phyloP scores from a whole-genome alignment of 2,329 filamentous ascomycete genomes.

The Diaporthe sp. region DNA sequence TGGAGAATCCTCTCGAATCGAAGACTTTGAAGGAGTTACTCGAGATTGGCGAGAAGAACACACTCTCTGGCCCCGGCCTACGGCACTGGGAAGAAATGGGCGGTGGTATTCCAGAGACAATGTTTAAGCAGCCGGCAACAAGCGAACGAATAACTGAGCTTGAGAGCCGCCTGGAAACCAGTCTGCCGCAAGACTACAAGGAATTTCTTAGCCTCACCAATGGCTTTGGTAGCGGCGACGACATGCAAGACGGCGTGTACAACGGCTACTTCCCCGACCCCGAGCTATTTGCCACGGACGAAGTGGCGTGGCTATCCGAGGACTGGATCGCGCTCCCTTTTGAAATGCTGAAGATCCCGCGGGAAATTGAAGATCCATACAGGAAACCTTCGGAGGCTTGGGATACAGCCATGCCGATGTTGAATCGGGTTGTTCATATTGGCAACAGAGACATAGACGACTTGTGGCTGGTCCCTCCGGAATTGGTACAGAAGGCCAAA shows the following conservation, averaged over 20 bases:
- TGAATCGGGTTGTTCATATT: background rate
- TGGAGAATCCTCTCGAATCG: background rate
- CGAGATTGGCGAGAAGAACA: background rate
- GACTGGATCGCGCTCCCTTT: background rate
- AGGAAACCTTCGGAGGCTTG: background rate
- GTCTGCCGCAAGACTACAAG: background rate
- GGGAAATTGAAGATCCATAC: background rate
- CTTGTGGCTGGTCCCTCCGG: background rate
- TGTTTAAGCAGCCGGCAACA: background rate
- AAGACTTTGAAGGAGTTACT: background rate
- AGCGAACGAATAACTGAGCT: background rate
- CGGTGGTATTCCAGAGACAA: background rate
- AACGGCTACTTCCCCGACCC: background rate
- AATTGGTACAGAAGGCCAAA: background rate
- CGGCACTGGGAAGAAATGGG: conserved; percentile 2
- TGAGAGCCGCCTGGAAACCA: background rate
- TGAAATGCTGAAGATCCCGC: background rate
- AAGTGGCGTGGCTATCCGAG: background rate
- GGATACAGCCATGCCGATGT: background rate
- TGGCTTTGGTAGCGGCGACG: background rate
- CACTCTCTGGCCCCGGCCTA: background rate
- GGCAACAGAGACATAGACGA: background rate
- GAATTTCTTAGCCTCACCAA: background rate
- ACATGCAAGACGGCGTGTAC: background rate
- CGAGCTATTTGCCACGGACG: background rate